Evolutionary conservation across 768 basidiomycete genomes (phyloP).

Genomic region (Agrocybe chaxingu): DNA sequence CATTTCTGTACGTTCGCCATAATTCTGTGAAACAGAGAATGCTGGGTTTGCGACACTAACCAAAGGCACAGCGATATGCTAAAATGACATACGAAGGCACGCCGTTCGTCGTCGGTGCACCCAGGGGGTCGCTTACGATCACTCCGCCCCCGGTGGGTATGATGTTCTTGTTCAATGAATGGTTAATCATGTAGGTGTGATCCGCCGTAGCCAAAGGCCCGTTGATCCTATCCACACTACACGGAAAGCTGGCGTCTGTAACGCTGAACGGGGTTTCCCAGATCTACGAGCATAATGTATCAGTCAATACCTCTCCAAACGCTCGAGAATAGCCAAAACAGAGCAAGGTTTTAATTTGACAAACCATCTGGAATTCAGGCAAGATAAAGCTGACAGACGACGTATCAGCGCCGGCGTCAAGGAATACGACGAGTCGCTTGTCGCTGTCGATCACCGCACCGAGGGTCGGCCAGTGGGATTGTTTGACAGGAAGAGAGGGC

Average conservation of each 20-base stretch:
- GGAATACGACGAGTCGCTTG: slow-evolving; percentile 59
- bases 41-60: background rate
- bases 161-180: slow-evolving; percentile 48
- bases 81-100: slow-evolving; percentile 30
- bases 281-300: slow-evolving; percentile 28
- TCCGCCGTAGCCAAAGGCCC: slow-evolving; percentile 46
- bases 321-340: background rate
- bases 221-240: slow-evolving; percentile 46
- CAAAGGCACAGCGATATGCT: background rate
- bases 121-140: slow-evolving; percentile 33
- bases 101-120: slow-evolving; percentile 36
- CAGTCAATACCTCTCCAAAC: background rate
- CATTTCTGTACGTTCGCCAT: slow-evolving; percentile 41
- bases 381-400: slow-evolving; percentile 47
- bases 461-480: slow-evolving; percentile 60
- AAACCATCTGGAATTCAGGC: slow-evolving; percentile 55
- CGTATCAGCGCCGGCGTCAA: slow-evolving; percentile 47
- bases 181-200: slow-evolving; percentile 60
- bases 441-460: slow-evolving; percentile 58
- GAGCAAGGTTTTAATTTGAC: background rate
- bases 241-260: slow-evolving; percentile 50
- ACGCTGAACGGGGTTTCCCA: slow-evolving; percentile 58
- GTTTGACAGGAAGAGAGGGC: slow-evolving; percentile 37
- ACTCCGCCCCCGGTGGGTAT: slow-evolving; percentile 32
- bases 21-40: slow-evolving; percentile 24